Conservation (phyloP, 495 filamentous ascomycete genomes). For the Neurospora tetrasperma region DNA sequence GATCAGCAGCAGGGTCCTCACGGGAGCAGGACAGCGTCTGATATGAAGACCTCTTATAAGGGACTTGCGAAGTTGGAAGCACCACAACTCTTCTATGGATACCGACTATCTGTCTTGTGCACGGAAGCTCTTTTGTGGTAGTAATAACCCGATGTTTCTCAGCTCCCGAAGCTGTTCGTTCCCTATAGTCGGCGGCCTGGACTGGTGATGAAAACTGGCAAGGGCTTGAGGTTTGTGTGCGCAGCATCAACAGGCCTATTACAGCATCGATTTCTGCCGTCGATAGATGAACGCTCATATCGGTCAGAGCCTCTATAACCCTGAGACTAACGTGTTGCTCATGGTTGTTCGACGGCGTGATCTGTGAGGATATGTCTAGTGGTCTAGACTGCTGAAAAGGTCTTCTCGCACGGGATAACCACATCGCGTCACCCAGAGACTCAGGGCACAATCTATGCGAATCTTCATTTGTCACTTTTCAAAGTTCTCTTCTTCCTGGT, state of each 20-base stretch:
- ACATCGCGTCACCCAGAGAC: neutral
- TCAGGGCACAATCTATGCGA: neutral
- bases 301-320: neutral
- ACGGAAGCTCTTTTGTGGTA: neutral
- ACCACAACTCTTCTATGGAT: neutral
- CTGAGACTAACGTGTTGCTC: neutral
- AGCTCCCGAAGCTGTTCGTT: neutral
- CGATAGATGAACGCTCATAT: neutral
- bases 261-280: neutral
- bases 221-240: neutral
- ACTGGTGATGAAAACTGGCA: neutral
- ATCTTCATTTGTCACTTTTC: neutral
- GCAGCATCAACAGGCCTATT: neutral
- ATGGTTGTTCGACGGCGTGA: neutral
- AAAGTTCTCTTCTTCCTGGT: neutral
- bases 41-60: neutral
- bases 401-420: neutral
- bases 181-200: neutral
- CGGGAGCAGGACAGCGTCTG: neutral
- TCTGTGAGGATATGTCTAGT: neutral
- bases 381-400: neutral
- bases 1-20: neutral
- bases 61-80: neutral
- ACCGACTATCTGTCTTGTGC: neutral
- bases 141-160: neutral